Conservation (phyloP, 306 rosid genomes). For the Chamaecrista fasciculata region DNA sequence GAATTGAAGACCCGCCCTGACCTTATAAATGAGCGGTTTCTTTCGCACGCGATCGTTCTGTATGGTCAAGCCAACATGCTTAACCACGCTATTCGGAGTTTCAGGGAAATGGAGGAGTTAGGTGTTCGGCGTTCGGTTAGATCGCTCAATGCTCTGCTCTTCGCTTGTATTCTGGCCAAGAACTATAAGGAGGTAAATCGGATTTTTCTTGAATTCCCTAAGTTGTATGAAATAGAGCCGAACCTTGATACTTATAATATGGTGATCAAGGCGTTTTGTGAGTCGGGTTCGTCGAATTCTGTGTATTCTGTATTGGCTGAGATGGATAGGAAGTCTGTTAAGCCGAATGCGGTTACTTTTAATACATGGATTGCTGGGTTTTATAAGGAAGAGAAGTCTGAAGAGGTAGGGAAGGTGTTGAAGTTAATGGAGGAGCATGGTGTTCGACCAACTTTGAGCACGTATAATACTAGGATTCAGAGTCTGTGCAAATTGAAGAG, state of each 20-base stretch:
- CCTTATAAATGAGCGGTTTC: constrained; percentile 59
- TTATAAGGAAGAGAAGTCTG: constrained; percentile 60
- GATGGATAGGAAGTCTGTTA: constrained; percentile 64
- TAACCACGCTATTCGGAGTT: constrained; percentile 55
- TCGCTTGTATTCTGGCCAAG: constrained; percentile 56
- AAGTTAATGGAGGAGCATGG: constrained; percentile 57
- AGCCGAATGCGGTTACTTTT: constrained; percentile 48
- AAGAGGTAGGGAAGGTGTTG: constrained; percentile 67
- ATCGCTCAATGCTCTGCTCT: constrained; percentile 62
- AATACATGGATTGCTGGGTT: constrained; percentile 48
- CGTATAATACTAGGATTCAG: constrained; percentile 67
- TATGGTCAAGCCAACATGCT: constrained; percentile 81
- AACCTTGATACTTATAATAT: constrained; percentile 60
- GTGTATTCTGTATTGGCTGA: constrained; percentile 64
- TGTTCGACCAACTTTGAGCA: constrained; percentile 35
- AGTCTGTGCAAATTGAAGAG: constrained; percentile 73
- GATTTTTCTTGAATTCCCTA: constrained; percentile 63
- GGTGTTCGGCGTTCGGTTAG: constrained; percentile 46
- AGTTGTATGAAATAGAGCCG: constrained; percentile 46
- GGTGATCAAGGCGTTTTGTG: constrained; percentile 59
- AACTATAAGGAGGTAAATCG: constrained; percentile 57
- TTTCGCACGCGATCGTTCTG: constrained; percentile 61
- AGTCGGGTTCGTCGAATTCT: constrained; percentile 57
- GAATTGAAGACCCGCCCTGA: constrained; percentile 61
- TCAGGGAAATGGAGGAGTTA: constrained; percentile 41